Base-by-base conservation (phyloP, 306 rosid genomes). In the Quercus alba region DNA sequence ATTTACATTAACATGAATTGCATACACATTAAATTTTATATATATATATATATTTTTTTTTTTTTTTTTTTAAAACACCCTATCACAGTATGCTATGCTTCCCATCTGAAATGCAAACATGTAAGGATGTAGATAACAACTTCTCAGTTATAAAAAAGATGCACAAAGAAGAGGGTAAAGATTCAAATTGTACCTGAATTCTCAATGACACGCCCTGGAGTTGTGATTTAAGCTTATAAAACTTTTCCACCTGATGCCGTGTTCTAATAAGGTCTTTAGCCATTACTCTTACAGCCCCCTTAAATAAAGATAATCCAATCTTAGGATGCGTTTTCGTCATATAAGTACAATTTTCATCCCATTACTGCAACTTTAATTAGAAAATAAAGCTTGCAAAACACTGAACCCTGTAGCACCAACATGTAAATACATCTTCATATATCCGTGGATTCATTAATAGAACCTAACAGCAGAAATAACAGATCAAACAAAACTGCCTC, bases 231-330 rank as follows among this genome's bases (percentile, higher is more conserved):
- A 93, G 97, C 89, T 91, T 90, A 89, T 88, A 91, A 79, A 91
- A 91, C 78, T 94, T 93, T 70, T 91, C 98, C 82, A 94, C 83
- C 86, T 94, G 98, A 86, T 94, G 98, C 33, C 98, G 89, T 18
- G 97, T 94, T 82, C 97, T 89, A 78, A 94, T 92, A 41, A 94
- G 98, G 81, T 94, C 97, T 77, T 94, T 94, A 1, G 98, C 97
- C 98, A 94, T 94, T 71, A 94, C 94, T 86, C 86, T 91, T 35
- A 94, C 92, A 61, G 92, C 95, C 61, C 95, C 97, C 95, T 91
- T 73, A 81, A 81, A 77, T 75, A 85, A 73, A 75, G 73, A 71
- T 56, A 70, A 71, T 44, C 57, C 75, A 55, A 75, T 58, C 51
- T 68, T 80, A 81, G 56, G 75, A 70, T 67, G 76, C 18, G 10